Conservation (phyloP, 306 rosid genomes). For the Vigna mungo region DNA sequence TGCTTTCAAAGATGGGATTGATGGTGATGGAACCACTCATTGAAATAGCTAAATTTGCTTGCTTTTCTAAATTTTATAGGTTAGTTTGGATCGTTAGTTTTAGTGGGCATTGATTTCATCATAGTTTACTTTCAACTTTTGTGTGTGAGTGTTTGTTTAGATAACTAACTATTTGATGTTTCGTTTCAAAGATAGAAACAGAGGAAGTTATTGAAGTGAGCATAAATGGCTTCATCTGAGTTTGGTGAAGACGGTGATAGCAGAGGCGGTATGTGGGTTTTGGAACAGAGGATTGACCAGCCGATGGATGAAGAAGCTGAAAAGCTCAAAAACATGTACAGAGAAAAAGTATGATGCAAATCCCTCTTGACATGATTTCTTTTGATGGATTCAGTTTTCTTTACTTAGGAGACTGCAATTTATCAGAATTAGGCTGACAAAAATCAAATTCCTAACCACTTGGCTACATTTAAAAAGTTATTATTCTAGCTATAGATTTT, state of each 20-base stretch:
- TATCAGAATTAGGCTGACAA: too few relatives aligned
- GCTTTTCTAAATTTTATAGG: conserved; percentile 41
- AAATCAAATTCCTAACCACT: too few relatives aligned
- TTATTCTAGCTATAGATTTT: conserved; percentile 8
- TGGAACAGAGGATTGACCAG: conserved; percentile 87
- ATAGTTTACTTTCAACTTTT: not conserved
- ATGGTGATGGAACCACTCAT: not conserved
- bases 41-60: conserved; percentile 24
- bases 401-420: too few relatives aligned
- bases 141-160: not conserved
- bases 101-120: conserved; percentile 38
- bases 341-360: conserved; percentile 68
- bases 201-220: conserved; percentile 43
- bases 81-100: conserved; percentile 43
- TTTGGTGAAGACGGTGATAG: conserved; percentile 51
- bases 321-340: conserved; percentile 83
- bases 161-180: conserved; percentile 42
- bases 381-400: conserved; percentile 21
- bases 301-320: conserved; percentile 95
- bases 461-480: not conserved
- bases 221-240: conserved; percentile 67
- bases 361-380: conserved; percentile 6
- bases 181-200: conserved; percentile 38
- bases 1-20: not conserved
- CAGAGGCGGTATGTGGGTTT: conserved; percentile 88